phyloP scores from a whole-genome alignment of 2,329 filamentous ascomycete species.

The Plenodomus lindquistii region DNA sequence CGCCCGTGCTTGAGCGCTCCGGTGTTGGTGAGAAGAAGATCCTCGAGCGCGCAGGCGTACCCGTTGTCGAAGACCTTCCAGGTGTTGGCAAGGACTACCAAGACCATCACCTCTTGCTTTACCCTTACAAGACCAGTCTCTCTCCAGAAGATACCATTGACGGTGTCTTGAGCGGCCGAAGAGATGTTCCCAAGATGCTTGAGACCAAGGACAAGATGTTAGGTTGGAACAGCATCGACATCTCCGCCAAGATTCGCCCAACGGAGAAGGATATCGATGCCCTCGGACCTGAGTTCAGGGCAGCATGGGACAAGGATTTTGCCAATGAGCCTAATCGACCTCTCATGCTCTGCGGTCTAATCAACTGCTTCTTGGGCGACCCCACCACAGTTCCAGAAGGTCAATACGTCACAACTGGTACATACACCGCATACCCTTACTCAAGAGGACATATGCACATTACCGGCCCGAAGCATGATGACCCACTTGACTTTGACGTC shows the following conservation, averaged over 20 bases:
- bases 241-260: conserved; percentile 61
- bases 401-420: conserved; percentile 58
- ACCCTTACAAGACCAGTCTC: conserved; percentile 56
- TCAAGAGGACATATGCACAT: conserved; percentile 67
- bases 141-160: conserved; percentile 58
- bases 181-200: conserved; percentile 52
- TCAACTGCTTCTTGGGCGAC: conserved; percentile 38
- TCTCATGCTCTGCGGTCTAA: conserved; percentile 50
- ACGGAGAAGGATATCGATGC: conserved; percentile 56
- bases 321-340: conserved; percentile 52
- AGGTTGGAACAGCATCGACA: conserved; percentile 63
- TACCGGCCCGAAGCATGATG: conserved; percentile 48
- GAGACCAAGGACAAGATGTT: conserved; percentile 54
- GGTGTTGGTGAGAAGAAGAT: conserved; percentile 60
- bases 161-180: conserved; percentile 54
- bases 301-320: conserved; percentile 62
- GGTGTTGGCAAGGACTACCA: conserved; percentile 68
- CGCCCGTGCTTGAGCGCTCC: conserved; percentile 63
- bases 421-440: conserved; percentile 63
- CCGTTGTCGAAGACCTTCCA: conserved; percentile 58
- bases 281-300: conserved; percentile 58
- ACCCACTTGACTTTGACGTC: conserved; percentile 59
- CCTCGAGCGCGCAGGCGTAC: conserved; percentile 56
- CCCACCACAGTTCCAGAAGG: conserved; percentile 39
- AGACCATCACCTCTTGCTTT: conserved; percentile 62